phyloP scores from a whole-genome alignment of 306 rosid genomes.

The Crotalaria pallida region DNA sequence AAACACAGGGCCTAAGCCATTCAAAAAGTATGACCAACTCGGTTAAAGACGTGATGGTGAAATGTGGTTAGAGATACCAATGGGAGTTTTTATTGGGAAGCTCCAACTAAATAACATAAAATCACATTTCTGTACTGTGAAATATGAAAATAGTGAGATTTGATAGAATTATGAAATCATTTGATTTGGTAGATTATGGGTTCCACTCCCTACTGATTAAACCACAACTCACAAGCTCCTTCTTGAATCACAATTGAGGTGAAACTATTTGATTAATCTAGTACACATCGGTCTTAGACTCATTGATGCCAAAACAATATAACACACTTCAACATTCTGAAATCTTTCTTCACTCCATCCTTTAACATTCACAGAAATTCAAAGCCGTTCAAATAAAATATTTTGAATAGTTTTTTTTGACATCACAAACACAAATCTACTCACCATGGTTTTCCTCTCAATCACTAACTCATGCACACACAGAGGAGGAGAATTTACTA shows the following conservation, averaged over 20 bases:
- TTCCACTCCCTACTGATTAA: background rate
- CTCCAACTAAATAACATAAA: background rate
- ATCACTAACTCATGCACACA: too few relatives aligned
- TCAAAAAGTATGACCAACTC: background rate
- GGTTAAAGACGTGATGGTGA: background rate
- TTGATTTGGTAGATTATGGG: background rate
- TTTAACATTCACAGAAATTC: background rate
- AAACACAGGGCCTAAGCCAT: background rate
- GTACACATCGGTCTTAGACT: background rate
- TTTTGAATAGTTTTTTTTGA: background rate
- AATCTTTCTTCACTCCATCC: background rate
- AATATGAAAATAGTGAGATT: background rate
- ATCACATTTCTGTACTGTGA: background rate
- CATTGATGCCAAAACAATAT: constrained; percentile 1
- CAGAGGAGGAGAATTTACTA: too few relatives aligned
- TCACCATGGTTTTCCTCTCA: too few relatives aligned
- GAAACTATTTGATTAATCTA: constrained; percentile 1
- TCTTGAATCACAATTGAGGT: background rate
- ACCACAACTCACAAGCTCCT: background rate
- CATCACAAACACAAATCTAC: too few relatives aligned
- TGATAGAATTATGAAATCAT: background rate
- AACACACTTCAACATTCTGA: background rate
- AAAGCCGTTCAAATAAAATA: background rate
- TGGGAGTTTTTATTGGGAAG: background rate
- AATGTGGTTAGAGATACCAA: constrained; percentile 4